A percentile compares a stretch with the other conserved stretches of the same genome.
phyloP scores from a whole-genome alignment of 306 rosid species.

The Cyclanthera cordifolia region DNA sequence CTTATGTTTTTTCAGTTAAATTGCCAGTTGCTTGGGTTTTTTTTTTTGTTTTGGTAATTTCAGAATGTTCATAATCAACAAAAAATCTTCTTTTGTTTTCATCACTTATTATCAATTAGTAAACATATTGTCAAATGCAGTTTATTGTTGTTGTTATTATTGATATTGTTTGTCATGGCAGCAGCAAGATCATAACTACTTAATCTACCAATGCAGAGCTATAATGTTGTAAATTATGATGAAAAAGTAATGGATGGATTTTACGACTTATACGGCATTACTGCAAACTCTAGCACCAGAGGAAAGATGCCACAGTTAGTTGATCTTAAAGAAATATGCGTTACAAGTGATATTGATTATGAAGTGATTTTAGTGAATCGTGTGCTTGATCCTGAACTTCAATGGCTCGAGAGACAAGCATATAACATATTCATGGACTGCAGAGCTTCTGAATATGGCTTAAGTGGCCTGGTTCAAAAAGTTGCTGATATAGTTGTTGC shows the following conservation, averaged over 20 bases:
- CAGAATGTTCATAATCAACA: too few relatives aligned
- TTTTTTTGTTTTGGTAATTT: too few relatives aligned
- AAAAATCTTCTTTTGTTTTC: too few relatives aligned
- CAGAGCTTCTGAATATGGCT: conserved; percentile 44
- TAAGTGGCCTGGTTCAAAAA: conserved; percentile 73
- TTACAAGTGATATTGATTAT: conserved; percentile 51
- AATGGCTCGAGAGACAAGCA: conserved; percentile 58
- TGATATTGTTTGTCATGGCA: not conserved
- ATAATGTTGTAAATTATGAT: conserved; percentile 67
- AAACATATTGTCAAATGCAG: not conserved
- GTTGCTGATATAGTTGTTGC: conserved; percentile 78
- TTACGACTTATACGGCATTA: conserved; percentile 70
- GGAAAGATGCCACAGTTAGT: conserved; percentile 88
- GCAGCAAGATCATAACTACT: not conserved
- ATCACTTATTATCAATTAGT: not conserved
- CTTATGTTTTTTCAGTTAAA: too few relatives aligned
- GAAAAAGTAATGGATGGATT: conserved; percentile 93
- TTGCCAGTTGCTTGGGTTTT: too few relatives aligned
- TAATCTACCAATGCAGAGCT: conserved; percentile 38
- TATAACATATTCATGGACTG: conserved; percentile 35
- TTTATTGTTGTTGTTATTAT: not conserved
- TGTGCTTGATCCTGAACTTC: conserved; percentile 51
- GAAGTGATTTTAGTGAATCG: conserved; percentile 82
- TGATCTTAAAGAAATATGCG: conserved; percentile 52
- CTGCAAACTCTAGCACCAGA: conserved; percentile 46